Conservation (phyloP, 2,329 filamentous ascomycete genomes). For the Aspergillus chevalieri region DNA sequence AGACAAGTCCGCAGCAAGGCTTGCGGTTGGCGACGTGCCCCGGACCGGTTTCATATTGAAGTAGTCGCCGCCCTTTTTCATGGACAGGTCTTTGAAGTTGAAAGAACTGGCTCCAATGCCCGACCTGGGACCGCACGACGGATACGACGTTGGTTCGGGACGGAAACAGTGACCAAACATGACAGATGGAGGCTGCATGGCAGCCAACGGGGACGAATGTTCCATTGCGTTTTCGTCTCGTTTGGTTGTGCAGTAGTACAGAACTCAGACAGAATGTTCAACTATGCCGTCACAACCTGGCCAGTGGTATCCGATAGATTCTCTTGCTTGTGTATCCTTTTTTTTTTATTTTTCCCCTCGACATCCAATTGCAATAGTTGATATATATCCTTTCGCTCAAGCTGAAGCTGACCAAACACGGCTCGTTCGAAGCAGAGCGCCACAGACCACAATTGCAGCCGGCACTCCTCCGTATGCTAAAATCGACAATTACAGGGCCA, state of each 20-base stretch:
- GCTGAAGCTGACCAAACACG: neutral
- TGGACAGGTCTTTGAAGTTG: slow-evolving; percentile 69
- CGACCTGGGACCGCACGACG: slow-evolving; percentile 48
- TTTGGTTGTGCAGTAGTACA: slow-evolving; percentile 6
- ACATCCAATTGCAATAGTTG: too few species aligned
- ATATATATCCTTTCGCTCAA: neutral
- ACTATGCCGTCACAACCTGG: neutral
- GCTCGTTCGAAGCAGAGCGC: slow-evolving; percentile 9
- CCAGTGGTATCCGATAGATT: too few species aligned
- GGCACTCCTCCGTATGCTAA: slow-evolving; percentile 8
- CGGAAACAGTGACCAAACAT: slow-evolving; percentile 58
- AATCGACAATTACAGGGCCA: slow-evolving; percentile 23
- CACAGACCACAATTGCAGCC: slow-evolving; percentile 18
- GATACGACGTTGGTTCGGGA: slow-evolving; percentile 49
- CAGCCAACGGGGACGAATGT: slow-evolving; percentile 86
- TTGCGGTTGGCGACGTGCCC: slow-evolving; percentile 85
- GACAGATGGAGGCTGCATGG: slow-evolving; percentile 71
- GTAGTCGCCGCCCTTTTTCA: slow-evolving; percentile 69
- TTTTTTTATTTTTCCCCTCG: too few species aligned
- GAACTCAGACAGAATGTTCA: neutral
- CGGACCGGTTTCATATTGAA: slow-evolving; percentile 71
- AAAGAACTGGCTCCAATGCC: slow-evolving; percentile 59
- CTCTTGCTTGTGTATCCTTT: too few species aligned
- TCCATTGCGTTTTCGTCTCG: slow-evolving; percentile 57
- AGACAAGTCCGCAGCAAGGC: slow-evolving; percentile 85